A percentile compares a stretch with the other conserved stretches of the same genome.
These are phyloP conservation scores for Quercus parvula DNA, from an alignment of 306 rosid species.

Conservation along the genomic window DNA sequence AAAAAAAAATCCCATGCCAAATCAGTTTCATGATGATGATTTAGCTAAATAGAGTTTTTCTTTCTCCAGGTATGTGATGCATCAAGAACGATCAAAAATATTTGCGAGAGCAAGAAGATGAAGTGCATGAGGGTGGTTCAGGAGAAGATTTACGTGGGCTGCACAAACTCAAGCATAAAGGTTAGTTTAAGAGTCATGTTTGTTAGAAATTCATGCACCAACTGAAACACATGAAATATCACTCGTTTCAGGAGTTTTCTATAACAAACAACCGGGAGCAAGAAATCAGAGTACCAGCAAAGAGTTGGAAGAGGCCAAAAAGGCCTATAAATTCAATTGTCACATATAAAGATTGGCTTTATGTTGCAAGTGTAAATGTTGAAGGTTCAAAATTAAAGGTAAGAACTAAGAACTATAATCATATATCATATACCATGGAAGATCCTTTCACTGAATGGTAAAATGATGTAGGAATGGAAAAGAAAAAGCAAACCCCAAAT, in stretches of 20 bases:
- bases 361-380: constrained; percentile 52
- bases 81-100: constrained; percentile 42
- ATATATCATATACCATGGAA: background rate
- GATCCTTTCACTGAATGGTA: constrained; percentile 25
- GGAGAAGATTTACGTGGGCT: constrained; percentile 68
- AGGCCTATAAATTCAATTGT: constrained; percentile 56
- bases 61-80: constrained; percentile 47
- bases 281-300: constrained; percentile 68
- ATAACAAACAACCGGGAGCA: constrained; percentile 45
- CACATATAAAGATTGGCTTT: constrained; percentile 66
- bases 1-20: background rate
- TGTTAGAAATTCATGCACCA: constrained; percentile 5
- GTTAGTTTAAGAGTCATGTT: constrained; percentile 30
- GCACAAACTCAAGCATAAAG: constrained; percentile 77
- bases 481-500: constrained; percentile 48
- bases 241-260: constrained; percentile 55
- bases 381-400: constrained; percentile 71
- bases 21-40: constrained; percentile 2
- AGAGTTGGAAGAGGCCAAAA: constrained; percentile 61
- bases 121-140: constrained; percentile 52
- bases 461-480: constrained; percentile 62
- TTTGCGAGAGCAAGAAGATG: constrained; percentile 48
- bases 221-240: constrained; percentile 13
- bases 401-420: constrained; percentile 10
- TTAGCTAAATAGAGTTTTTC: background rate